A percentile compares a stretch with the other conserved stretches of the same genome.
Evolutionary conservation across 163 green algal species (phyloP).

Genomic region (Chlamydomonas reinhardtii): DNA sequence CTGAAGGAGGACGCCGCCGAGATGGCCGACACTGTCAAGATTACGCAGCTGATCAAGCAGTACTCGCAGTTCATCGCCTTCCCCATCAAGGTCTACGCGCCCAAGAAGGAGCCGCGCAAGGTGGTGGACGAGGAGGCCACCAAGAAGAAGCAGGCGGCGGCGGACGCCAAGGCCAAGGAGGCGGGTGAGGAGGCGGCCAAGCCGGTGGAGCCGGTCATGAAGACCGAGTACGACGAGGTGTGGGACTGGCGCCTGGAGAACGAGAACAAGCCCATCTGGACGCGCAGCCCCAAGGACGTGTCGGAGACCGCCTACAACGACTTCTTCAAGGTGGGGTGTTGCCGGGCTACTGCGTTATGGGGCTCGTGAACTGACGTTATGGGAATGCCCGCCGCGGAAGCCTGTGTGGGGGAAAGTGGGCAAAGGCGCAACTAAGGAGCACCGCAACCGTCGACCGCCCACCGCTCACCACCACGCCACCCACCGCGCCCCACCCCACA

Average conservation of each 20-base stretch:
- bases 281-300: constrained; percentile 85
- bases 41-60: constrained; percentile 94
- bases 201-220: constrained; percentile 89
- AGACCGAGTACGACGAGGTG: constrained; percentile 88
- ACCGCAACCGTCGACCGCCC: too few species aligned
- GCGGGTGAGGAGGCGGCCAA: constrained; percentile 71
- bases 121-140: constrained; percentile 87
- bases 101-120: constrained; percentile 81
- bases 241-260: constrained; percentile 94
- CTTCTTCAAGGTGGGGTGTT: constrained; percentile 95
- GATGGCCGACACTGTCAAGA: constrained; percentile 80
- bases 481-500: not conserved
- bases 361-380: constrained; percentile 20
- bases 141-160: constrained; percentile 80
- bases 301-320: constrained; percentile 91
- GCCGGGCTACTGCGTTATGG: too few species aligned
- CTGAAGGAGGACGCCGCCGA: constrained; percentile 95
- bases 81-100: constrained; percentile 88
- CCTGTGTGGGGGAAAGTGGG: too few species aligned
- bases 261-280: constrained; percentile 98
- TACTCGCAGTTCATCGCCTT: constrained; percentile 99
- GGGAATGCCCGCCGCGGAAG: too few species aligned
- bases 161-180: constrained; percentile 76
- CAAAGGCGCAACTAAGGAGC: too few species aligned
- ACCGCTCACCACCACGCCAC: not conserved